These are phyloP conservation scores for Cryomyces antarcticus DNA, from an alignment of 495 filamentous ascomycete genomes.

Conservation along the genomic window DNA sequence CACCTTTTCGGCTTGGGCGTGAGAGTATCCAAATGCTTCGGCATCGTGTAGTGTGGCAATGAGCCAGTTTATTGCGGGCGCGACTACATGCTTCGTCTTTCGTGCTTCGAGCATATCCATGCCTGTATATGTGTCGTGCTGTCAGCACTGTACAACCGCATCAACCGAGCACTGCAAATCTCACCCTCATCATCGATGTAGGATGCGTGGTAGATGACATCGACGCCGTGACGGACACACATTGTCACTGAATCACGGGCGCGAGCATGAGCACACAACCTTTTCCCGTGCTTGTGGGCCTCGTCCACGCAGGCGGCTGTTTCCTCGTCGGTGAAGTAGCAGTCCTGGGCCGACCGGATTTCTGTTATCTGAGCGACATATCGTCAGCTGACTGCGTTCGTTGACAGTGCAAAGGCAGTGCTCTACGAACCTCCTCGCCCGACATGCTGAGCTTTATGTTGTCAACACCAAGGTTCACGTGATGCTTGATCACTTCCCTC, in stretches of 20 bases:
- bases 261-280: slow-evolving; percentile 30
- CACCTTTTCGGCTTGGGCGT: slow-evolving; percentile 24
- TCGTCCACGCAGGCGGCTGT: slow-evolving; percentile 31
- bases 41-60: slow-evolving; percentile 24
- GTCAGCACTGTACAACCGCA: not conserved
- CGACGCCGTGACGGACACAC: slow-evolving; percentile 26
- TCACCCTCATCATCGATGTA: slow-evolving; percentile 26
- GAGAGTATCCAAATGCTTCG: slow-evolving; percentile 24
- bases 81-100: slow-evolving; percentile 26
- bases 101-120: slow-evolving; percentile 28
- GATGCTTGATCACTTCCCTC: slow-evolving; percentile 24
- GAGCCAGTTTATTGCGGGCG: slow-evolving; percentile 27
- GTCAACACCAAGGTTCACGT: slow-evolving; percentile 27
- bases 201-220: slow-evolving; percentile 32
- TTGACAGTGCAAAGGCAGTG: not conserved
- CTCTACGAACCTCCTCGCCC: slow-evolving; percentile 16
- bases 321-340: slow-evolving; percentile 28
- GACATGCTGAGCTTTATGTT: slow-evolving; percentile 33
- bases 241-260: slow-evolving; percentile 27
- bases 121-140: not conserved
- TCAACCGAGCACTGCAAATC: not conserved
- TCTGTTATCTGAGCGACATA: slow-evolving; percentile 15
- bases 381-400: not conserved
- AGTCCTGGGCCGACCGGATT: slow-evolving; percentile 24
- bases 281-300: slow-evolving; percentile 22